Evolutionary conservation across 2,329 filamentous ascomycete genomes (phyloP).

Genomic region (Penicillium occitanis): DNA sequence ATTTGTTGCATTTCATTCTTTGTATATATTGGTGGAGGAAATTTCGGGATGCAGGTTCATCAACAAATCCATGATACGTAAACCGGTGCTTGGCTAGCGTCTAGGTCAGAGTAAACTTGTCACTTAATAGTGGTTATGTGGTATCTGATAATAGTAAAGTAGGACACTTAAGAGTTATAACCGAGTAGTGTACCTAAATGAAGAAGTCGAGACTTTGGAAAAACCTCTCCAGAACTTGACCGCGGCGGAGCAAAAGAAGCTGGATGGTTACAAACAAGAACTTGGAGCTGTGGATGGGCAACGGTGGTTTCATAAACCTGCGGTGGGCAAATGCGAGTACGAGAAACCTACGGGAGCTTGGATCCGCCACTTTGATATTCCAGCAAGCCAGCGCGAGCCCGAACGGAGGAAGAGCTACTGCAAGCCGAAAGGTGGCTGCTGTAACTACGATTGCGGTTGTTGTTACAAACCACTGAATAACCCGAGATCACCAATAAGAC

Average conservation of each 20-base stretch:
- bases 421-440: background rate
- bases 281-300: background rate
- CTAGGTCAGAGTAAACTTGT: too few relatives aligned
- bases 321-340: background rate
- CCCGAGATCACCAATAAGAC: background rate
- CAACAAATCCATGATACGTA: too few relatives aligned
- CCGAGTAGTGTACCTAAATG: background rate
- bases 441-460: background rate
- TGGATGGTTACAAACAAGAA: background rate
- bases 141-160: too few relatives aligned
- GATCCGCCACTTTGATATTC: background rate
- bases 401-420: background rate
- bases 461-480: background rate
- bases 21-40: background rate
- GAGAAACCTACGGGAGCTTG: constrained; percentile 8
- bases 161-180: too few relatives aligned
- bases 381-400: background rate
- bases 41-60: too few relatives aligned
- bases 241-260: background rate
- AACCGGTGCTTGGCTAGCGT: too few relatives aligned
- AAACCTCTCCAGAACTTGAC: background rate
- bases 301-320: constrained; percentile 10
- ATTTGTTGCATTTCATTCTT: background rate
- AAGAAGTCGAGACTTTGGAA: background rate
- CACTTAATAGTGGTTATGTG: too few relatives aligned